Percentiles rank a stretch among this genome's conserved stretches.
Evolutionary conservation across 208 protist genomes (phyloP).

Genomic region (Trypanosoma mega): DNA sequence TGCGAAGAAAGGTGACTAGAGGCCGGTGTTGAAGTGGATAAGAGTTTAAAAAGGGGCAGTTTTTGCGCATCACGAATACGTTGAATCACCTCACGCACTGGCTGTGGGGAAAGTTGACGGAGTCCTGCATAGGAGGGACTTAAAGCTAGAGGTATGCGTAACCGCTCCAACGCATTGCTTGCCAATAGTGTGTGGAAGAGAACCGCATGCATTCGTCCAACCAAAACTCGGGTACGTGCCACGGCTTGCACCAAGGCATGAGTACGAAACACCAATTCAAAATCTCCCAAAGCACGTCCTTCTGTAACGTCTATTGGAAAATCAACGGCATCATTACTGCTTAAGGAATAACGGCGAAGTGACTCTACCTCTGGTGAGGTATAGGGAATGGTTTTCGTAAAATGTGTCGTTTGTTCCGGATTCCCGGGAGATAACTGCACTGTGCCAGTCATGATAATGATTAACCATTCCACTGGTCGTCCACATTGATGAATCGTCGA

Average conservation of each 20-base stretch:
- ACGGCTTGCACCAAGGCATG: conserved; percentile 10
- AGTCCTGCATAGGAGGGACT: no score
- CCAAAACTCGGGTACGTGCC: conserved; percentile 6
- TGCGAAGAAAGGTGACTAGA: no score
- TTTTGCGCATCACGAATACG: no score
- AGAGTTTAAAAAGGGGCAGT: no score
- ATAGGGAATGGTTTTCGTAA: background rate
- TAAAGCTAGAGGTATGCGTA: background rate
- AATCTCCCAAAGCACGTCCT: conserved; percentile 13
- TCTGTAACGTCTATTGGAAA: background rate
- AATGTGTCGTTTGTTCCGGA: background rate
- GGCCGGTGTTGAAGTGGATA: no score
- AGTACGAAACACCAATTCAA: conserved; percentile 22
- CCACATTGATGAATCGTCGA: conserved; percentile 41
- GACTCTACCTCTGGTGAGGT: no score
- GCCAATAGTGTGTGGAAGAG: conserved; percentile 9
- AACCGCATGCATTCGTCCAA: conserved; percentile 10
- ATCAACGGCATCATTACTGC: background rate
- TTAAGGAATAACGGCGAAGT: background rate
- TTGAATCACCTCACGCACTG: no score
- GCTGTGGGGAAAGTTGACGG: no score
- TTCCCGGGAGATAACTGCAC: conserved; percentile 34
- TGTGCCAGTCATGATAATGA: conserved; percentile 70
- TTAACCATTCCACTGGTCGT: conserved; percentile 70
- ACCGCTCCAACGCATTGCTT: background rate